phyloP scores from a whole-genome alignment of 2,329 filamentous ascomycete genomes.

The Teratosphaeria zuluensis region DNA sequence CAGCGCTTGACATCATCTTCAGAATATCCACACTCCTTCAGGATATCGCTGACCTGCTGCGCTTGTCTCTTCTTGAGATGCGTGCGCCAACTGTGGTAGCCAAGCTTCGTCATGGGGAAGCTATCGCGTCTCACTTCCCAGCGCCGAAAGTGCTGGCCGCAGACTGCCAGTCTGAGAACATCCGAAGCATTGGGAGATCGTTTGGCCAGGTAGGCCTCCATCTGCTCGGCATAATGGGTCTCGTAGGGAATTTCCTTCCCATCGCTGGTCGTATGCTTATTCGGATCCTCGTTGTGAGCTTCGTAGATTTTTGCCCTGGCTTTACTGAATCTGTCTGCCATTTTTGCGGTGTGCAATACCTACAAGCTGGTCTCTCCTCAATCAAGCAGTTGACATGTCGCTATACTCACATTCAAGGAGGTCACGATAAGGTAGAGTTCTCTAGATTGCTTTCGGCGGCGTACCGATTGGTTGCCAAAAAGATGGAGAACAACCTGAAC shows the following conservation, averaged over 20 bases:
- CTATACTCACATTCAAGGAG: too few species aligned
- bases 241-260: conserved; percentile 56
- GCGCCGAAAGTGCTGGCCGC: conserved; percentile 75
- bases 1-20: conserved; percentile 51
- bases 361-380: too few species aligned
- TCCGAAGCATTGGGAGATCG: conserved; percentile 55
- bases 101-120: conserved; percentile 64
- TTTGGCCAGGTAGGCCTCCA: conserved; percentile 61
- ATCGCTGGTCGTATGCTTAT: conserved; percentile 38
- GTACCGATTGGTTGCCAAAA: not conserved
- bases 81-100: conserved; percentile 73
- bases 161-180: conserved; percentile 62
- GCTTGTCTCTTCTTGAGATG: conserved; percentile 65
- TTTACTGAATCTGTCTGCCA: conserved; percentile 19
- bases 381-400: too few species aligned
- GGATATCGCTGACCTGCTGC: conserved; percentile 47
- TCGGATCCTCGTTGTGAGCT: conserved; percentile 61
- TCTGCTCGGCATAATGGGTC: conserved; percentile 70
- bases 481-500: not conserved
- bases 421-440: too few species aligned
- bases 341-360: not conserved
- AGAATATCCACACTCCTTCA: conserved; percentile 41
- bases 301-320: conserved; percentile 63
- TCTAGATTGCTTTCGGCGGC: not conserved
- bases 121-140: conserved; percentile 71